Evolutionary conservation across 352 stramenopile genomes (phyloP).

Genomic region (Phytophthora capsici): DNA sequence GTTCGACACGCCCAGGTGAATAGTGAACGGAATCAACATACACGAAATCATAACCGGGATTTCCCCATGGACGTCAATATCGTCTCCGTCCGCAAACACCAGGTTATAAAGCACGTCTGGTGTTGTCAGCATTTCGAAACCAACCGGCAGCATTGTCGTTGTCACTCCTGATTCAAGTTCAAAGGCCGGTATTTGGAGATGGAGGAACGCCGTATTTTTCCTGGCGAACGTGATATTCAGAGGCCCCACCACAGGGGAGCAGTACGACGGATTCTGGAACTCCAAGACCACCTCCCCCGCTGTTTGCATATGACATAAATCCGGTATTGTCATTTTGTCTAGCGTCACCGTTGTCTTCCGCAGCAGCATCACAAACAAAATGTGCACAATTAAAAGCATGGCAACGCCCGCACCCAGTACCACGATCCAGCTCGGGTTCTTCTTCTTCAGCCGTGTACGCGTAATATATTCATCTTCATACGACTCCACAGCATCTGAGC

Average conservation of each 20-base stretch:
- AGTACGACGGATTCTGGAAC: constrained; percentile 84
- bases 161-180: constrained; percentile 56
- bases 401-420: constrained; percentile 33
- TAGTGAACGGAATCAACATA: constrained; percentile 75
- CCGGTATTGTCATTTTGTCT: constrained; percentile 65
- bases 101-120: constrained; percentile 57
- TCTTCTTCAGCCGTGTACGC: constrained; percentile 2
- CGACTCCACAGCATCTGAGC: not conserved
- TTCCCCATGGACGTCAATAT: constrained; percentile 53
- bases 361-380: constrained; percentile 70
- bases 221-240: constrained; percentile 61
- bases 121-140: constrained; percentile 54
- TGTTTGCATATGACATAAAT: constrained; percentile 68
- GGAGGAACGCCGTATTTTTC: constrained; percentile 57
- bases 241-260: constrained; percentile 63
- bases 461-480: not conserved
- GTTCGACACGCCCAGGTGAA: constrained; percentile 63
- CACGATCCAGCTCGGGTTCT: constrained; percentile 27
- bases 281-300: constrained; percentile 58
- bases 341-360: constrained; percentile 66
- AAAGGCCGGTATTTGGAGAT: constrained; percentile 58
- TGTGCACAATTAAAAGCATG: constrained; percentile 57
- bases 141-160: constrained; percentile 53
- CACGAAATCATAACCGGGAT: constrained; percentile 70
- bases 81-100: constrained; percentile 48